These are phyloP conservation scores for Psilocybe cubensis DNA, from an alignment of 768 basidiomycete species.

Conservation along the genomic window DNA sequence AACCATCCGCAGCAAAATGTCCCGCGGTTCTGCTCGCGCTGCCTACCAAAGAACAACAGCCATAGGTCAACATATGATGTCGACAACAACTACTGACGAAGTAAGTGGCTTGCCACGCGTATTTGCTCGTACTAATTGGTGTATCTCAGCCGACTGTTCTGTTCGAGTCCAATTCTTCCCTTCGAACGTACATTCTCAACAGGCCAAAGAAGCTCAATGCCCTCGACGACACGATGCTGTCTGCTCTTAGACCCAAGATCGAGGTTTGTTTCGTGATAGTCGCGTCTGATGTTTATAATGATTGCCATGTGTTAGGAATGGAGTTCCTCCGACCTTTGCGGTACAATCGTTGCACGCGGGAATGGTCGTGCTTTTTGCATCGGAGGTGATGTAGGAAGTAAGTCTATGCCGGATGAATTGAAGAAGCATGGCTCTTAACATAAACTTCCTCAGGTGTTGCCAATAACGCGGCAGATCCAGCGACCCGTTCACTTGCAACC, in stretches of 20 bases:
- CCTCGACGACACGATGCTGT: conserved; percentile 79
- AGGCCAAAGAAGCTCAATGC: conserved; percentile 82
- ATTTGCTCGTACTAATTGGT: conserved; percentile 17
- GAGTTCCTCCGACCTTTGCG: conserved; percentile 70
- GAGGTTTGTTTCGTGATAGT: conserved; percentile 49
- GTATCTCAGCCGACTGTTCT: conserved; percentile 52
- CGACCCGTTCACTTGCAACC: conserved; percentile 65
- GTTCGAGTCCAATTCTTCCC: conserved; percentile 66
- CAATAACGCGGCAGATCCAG: conserved; percentile 47
- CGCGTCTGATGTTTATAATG: conserved; percentile 8
- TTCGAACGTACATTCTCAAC: conserved; percentile 80
- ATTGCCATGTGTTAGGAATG: conserved; percentile 58
- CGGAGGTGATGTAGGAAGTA: conserved; percentile 92
- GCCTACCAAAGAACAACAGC: conserved; percentile 45
- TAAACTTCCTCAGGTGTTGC: conserved; percentile 52
- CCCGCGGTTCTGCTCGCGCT: conserved; percentile 38
- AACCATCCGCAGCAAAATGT: conserved; percentile 42
- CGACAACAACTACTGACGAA: conserved; percentile 37
- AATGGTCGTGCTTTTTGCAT: conserved; percentile 85
- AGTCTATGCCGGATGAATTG: conserved; percentile 30
- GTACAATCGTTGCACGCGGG: conserved; percentile 74
- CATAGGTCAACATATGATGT: conserved; percentile 54
- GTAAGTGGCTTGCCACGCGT: conserved; percentile 29
- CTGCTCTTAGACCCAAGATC: conserved; percentile 69
- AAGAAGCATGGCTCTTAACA: conserved; percentile 1